Conservation (phyloP, 768 basidiomycete species). For the Agaricus subrufescens region DNA sequence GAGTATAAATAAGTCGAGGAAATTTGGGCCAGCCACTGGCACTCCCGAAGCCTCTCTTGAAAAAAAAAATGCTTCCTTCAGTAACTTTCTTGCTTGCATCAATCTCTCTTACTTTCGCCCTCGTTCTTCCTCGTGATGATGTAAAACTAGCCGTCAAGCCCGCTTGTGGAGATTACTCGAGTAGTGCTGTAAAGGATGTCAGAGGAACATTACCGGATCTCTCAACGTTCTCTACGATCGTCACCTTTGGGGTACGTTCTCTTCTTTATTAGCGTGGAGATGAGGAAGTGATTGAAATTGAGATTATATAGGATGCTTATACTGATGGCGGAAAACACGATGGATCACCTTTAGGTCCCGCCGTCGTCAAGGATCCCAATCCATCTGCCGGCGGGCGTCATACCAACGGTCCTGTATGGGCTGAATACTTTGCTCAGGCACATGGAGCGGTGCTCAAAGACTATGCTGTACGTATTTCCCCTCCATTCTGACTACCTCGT, state of each 20-base stretch:
- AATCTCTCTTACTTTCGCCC: constrained; percentile 17
- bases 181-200: constrained; percentile 34
- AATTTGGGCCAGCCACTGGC: no score
- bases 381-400: constrained; percentile 45
- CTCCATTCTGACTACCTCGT: not conserved
- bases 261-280: not conserved
- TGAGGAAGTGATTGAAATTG: not conserved
- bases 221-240: constrained; percentile 31
- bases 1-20: no score
- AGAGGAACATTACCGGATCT: constrained; percentile 30
- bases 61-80: not conserved
- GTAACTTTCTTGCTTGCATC: constrained; percentile 14
- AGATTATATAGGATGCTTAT: constrained; percentile 31
- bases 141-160: constrained; percentile 41
- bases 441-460: constrained; percentile 39
- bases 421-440: constrained; percentile 37
- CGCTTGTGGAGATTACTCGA: constrained; percentile 33
- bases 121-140: constrained; percentile 15
- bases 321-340: constrained; percentile 41
- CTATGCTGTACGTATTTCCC: constrained; percentile 37
- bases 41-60: not conserved
- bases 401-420: constrained; percentile 49
- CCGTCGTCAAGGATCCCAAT: constrained; percentile 37
- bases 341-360: constrained; percentile 35
- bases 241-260: constrained; percentile 43